A percentile compares a stretch with the other conserved stretches of the same genome.
phyloP scores from a whole-genome alignment of 371 early-diverging fungal species.

The Pancytospora philotis region DNA sequence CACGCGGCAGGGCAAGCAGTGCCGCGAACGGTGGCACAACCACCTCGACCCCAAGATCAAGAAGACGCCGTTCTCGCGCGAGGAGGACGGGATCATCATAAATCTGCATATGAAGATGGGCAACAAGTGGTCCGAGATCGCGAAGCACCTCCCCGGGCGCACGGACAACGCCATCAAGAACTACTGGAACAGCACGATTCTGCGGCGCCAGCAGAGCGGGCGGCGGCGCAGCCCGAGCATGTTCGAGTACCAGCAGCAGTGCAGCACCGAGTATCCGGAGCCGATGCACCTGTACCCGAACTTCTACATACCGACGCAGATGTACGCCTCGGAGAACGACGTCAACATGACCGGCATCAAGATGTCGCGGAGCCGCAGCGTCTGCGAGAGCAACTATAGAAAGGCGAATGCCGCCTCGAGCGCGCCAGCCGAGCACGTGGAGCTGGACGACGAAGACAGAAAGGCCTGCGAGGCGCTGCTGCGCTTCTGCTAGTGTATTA shows the following conservation, averaged over 20 bases:
- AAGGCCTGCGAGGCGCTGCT: neutral
- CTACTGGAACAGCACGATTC: constrained; percentile 59
- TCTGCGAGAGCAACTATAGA: constrained; percentile 1
- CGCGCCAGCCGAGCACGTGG: neutral
- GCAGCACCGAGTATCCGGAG: too few species aligned
- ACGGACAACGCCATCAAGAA: constrained; percentile 61
- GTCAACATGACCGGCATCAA: neutral
- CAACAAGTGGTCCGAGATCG: constrained; percentile 60
- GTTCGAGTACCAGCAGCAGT: neutral
- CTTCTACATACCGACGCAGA: neutral
- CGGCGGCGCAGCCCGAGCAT: constrained; percentile 31
- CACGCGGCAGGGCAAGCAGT: constrained; percentile 60
- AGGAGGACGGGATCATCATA: constrained; percentile 54
- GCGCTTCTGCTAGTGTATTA: constrained; percentile 5
- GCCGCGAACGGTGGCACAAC: constrained; percentile 61
- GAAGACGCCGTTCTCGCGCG: constrained; percentile 57
- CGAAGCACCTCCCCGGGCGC: constrained; percentile 58
- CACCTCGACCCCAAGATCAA: constrained; percentile 59
- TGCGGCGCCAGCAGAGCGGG: constrained; percentile 43
- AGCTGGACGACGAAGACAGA: constrained; percentile 8
- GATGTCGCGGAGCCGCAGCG: neutral
- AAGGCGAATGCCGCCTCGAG: neutral
- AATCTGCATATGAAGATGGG: constrained; percentile 55
- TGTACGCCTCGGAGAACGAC: neutral
- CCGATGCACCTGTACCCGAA: neutral